A percentile compares a stretch with the other conserved stretches of the same genome.
Conservation (phyloP, 2,329 filamentous ascomycete species). For the Penicillium sp. region DNA sequence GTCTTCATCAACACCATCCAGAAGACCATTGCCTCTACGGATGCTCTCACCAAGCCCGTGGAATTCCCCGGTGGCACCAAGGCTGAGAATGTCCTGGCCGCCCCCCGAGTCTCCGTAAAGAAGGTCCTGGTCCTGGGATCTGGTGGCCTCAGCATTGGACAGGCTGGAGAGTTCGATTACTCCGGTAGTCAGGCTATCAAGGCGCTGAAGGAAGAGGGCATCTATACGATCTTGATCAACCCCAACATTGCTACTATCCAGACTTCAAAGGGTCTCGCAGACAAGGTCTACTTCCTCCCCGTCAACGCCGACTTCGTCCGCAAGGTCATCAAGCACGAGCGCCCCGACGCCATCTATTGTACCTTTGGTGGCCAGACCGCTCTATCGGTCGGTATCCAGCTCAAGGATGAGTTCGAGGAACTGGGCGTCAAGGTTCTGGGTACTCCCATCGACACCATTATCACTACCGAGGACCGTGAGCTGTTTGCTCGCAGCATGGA, state of each 20-base stretch:
- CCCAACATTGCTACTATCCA: constrained; percentile 99
- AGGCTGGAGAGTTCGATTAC: constrained; percentile 98
- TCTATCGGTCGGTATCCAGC: constrained; percentile 92
- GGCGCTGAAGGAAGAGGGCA: constrained; percentile 94
- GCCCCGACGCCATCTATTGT: constrained; percentile 94
- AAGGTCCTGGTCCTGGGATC: constrained; percentile 94
- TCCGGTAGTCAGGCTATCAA: constrained; percentile 98
- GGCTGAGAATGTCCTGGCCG: constrained; percentile 74
- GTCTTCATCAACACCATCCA: constrained; percentile 89
- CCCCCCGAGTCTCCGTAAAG: constrained; percentile 83
- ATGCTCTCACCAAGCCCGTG: constrained; percentile 73
- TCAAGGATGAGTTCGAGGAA: constrained; percentile 93
- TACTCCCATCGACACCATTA: constrained; percentile 96
- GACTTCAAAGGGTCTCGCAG: constrained; percentile 94
- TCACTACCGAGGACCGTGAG: constrained; percentile 97
- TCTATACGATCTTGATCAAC: constrained; percentile 98
- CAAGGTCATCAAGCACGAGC: constrained; percentile 94
- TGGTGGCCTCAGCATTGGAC: constrained; percentile 94
- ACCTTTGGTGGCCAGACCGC: constrained; percentile 98
- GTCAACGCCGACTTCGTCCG: constrained; percentile 97
- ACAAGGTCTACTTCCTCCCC: constrained; percentile 98
- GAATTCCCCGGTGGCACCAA: constrained; percentile 83
- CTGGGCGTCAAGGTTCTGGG: constrained; percentile 94
- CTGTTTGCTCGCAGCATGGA: constrained; percentile 98
- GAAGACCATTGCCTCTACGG: constrained; percentile 69